phyloP scores from a whole-genome alignment of 441 rosid species.

The Adansonia madagascariensis region DNA sequence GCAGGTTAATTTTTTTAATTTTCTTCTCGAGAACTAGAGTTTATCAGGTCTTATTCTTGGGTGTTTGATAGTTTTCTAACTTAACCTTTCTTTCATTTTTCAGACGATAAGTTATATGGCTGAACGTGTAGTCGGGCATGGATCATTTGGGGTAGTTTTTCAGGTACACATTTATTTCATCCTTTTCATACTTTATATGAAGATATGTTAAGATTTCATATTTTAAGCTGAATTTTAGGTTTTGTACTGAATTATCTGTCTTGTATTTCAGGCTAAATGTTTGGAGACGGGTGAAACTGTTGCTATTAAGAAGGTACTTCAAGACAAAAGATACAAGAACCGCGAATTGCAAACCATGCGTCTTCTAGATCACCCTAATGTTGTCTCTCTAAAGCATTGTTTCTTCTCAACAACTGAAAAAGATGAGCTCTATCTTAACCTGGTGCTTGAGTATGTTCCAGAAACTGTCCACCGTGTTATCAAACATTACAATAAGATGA shows the following conservation, averaged over 20 bases:
- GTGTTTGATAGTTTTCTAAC: conserved; percentile 13
- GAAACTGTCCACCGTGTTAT: conserved; percentile 71
- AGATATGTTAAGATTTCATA: neutral
- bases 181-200: neutral
- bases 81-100: conserved; percentile 25
- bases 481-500: conserved; percentile 70
- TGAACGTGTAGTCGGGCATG: conserved; percentile 73
- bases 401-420: conserved; percentile 79
- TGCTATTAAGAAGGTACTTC: conserved; percentile 78
- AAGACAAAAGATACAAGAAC: conserved; percentile 79
- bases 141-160: conserved; percentile 77
- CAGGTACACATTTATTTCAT: conserved; percentile 43
- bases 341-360: conserved; percentile 80
- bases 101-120: conserved; percentile 85
- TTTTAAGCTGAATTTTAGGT: neutral
- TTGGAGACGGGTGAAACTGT: conserved; percentile 73
- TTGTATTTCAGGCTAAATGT: conserved; percentile 61
- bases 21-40: neutral
- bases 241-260: neutral
- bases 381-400: conserved; percentile 78
- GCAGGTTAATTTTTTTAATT: conserved; percentile 45
- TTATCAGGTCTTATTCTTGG: neutral
- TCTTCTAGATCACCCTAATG: conserved; percentile 72
- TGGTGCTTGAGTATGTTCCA: conserved; percentile 82
- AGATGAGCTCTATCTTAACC: conserved; percentile 71